Evolutionary conservation across 2,329 filamentous ascomycete species (phyloP), one percentile per base, ranked within the genome.

Genomic region (Triangularia setosa): DNA sequence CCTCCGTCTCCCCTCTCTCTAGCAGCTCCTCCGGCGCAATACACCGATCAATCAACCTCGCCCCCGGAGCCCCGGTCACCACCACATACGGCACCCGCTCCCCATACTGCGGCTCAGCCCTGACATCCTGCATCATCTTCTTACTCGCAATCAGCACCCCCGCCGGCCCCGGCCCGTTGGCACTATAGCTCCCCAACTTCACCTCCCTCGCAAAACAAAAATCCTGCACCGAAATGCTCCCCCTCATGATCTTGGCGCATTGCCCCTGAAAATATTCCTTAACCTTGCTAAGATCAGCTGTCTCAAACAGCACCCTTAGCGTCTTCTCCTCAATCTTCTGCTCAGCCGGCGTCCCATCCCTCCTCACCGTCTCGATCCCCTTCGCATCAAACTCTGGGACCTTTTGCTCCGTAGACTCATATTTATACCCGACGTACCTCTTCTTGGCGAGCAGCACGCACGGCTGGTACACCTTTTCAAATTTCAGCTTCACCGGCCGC

Each of bases 381-480:
- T 99, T 99, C 64, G 95, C 96, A 74, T 99, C 96, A 69, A 98
- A 98, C 1, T 96, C 91, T 0, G 95, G 94, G 69, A 88, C 87
- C 8, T 75, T 79, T 73, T 99, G 95, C 16, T 84, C 81, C 40
- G 84, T 85, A 69, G 83, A 86, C 74, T 99, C 95, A 78, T 96
- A 99, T 75, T 97, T 97, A 82, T 97, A 97, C 5, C 96, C 96
- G 3, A 98, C 96, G 71, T 99, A 99, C 62, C 95, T 90, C 75
- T 99, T 99, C 80, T 99, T 99, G 18, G 96, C 93, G 0, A 99
- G 84, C 4, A 99, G 83, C 0, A 98, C 88, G 74, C 94, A 98
- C 0, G 96, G 95, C 68, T 96, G 91, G 76, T 99, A 99, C 1
- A 99, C 94, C 72, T 99, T 99, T 75, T 99, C 95, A 70, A 99